These are phyloP conservation scores for Cytospora chrysosperma DNA, from an alignment of 2,329 filamentous ascomycete genomes.

Conservation along the genomic window DNA sequence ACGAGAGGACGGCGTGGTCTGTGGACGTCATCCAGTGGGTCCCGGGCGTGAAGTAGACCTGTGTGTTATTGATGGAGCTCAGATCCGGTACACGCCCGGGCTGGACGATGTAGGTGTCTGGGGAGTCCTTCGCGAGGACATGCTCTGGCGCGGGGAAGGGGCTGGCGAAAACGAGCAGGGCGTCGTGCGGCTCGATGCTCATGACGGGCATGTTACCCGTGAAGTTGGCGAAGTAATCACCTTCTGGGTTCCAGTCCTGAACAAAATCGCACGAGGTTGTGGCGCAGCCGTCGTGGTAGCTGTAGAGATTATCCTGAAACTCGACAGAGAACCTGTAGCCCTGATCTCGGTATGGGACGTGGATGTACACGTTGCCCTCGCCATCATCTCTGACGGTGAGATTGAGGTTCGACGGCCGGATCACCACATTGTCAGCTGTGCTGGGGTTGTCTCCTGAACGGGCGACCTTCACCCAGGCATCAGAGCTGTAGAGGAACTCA, in stretches of 20 bases:
- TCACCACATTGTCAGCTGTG: constrained; percentile 29
- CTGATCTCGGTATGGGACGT: constrained; percentile 29
- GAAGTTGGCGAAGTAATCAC: constrained; percentile 27
- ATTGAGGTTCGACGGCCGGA: constrained; percentile 31
- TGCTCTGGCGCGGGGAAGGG: constrained; percentile 28
- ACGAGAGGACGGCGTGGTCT: constrained; percentile 12
- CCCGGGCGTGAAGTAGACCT: constrained; percentile 32
- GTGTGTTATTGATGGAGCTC: constrained; percentile 23
- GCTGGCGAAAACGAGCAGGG: constrained; percentile 35
- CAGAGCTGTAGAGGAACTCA: constrained; percentile 32
- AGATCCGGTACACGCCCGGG: constrained; percentile 30
- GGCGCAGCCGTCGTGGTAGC: constrained; percentile 26
- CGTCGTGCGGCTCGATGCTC: constrained; percentile 32
- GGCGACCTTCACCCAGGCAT: constrained; percentile 31
- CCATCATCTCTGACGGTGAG: constrained; percentile 27
- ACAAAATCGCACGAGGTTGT: constrained; percentile 10
- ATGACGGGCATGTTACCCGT: constrained; percentile 27
- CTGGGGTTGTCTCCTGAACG: constrained; percentile 24
- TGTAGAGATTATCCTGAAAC: constrained; percentile 33
- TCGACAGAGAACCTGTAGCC: constrained; percentile 36
- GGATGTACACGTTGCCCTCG: constrained; percentile 29
- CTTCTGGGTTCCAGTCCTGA: constrained; percentile 24
- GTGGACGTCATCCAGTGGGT: constrained; percentile 32
- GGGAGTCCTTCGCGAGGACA: constrained; percentile 24
- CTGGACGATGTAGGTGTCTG: constrained; percentile 25